Evolutionary conservation across 805 yeast species (phyloP), one percentile per base, ranked within the genome.

Genomic region (Lachancea fermentati): DNA sequence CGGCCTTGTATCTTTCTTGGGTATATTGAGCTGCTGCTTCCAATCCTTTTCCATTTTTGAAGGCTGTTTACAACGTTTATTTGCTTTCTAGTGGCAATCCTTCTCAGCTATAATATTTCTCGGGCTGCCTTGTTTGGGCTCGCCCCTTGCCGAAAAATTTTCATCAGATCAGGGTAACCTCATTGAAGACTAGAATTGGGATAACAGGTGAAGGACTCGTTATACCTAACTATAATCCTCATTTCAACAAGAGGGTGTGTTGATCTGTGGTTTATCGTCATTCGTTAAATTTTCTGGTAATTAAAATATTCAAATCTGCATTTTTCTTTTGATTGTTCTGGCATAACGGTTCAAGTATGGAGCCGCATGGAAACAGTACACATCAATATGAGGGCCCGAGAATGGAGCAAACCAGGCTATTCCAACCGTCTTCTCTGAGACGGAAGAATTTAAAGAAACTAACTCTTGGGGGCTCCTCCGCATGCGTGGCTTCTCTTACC

Each of bases 1-100:
- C 30, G 95, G 95, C 63, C 98, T 79, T n/a, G 81, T 73, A 63
- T 91, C 98, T 66, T 76, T 87, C 43, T 68, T 71, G 12, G 97
- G 97, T 36, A 86, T 63, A 58, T 80, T 81, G 51, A 91, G 72
- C 39, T 73, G 65, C 19, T 71, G 54, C 68, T 86, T 89, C 96
- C 97, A 87, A 46, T 78, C 76, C 30, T 48, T 46, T 30, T 54
- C 52, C 40, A 41, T 44, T 15, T 28, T 30, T 6, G 19, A 29
- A n/a, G 17, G 16, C 26, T 22, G 9, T 22, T 22, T 22, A 11
- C 26, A 22, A 22, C 11, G 9, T 22, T 22, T 22, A 22, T 22
- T 7, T 22, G 7, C 9, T 7, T 7, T 22, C 7, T 22, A 11
- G 26, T 7, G 26, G 9, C 7, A 22, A 7, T 22, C 26, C 11